Evolutionary conservation across 495 filamentous ascomycete genomes (phyloP), one percentile per base, ranked within the genome.

Genomic region (Platismatia glauca): DNA sequence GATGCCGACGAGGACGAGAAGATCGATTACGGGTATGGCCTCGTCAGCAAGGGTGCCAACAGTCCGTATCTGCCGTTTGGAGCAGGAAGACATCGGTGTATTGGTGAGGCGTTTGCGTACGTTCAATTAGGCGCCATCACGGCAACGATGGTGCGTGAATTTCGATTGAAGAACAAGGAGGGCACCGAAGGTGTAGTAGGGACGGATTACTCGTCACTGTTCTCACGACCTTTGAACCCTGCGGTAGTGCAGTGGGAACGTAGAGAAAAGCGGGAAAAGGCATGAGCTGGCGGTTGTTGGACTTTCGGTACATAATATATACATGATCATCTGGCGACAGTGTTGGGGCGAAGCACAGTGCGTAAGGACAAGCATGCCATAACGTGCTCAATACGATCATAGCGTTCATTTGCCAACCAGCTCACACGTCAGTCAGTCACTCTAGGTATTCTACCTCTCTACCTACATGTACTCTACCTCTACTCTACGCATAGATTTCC

Each of bases 21-120:
- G 69, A 77, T 91, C 38, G 92, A 97, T 69, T 97, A 97, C 69
- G 94, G 93, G 35, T 97, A 95, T 73, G 94, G 93, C n/a, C 76
- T 91, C 35, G 85, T 96, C 58, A 88, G 82, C 74, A 96, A 96
- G 77, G 93, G 94, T 27, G 84, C 90, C 7, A 77, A 76, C 34
- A 91, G 86, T 55, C 92, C 94, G 2, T 98, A 97, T 75, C 79
- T 98, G 22, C 94, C 94, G 0, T 98, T 98, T 70, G 94, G 94
- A 3, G 94, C 91, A 1, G 94, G 94, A 7, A 79, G 94, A 58
- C 94, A 98, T 75, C 77, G 94, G 13, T 98, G 94, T 73, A 97
- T 98, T 69, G 94, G 94, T 55, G 94, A 97, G 77, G 91, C 96
- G 69, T 98, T 97, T 71, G 94, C 94, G 60, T 95, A 95, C 71